Conservation (phyloP, 1,284 basidiomycete genomes). For the Ceratobasidium sp. region DNA sequence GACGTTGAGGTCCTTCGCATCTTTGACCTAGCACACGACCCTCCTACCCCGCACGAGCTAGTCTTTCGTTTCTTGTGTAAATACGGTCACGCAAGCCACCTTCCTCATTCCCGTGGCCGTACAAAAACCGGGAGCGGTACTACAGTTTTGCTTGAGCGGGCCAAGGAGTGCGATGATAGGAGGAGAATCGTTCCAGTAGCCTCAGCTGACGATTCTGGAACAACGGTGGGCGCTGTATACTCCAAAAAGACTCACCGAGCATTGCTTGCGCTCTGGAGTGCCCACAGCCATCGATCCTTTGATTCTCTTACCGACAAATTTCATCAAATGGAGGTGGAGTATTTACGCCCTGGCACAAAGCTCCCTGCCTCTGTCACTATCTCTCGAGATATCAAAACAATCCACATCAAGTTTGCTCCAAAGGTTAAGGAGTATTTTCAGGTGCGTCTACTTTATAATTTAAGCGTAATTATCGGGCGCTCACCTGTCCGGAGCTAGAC, state of each 20-base stretch:
- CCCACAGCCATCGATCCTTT: conserved; percentile 46
- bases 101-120: neutral
- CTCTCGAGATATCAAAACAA: conserved; percentile 48
- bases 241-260: conserved; percentile 1
- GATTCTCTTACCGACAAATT: conserved; percentile 49
- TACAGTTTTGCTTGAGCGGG: neutral
- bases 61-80: conserved; percentile 59
- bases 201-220: neutral
- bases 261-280: conserved; percentile 26
- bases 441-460: conserved; percentile 46
- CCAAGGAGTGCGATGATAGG: conserved; percentile 2
- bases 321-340: conserved; percentile 51
- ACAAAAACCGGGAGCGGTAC: conserved; percentile 6
- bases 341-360: conserved; percentile 50
- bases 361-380: conserved; percentile 51
- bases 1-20: conserved; percentile 52
- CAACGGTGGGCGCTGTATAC: neutral
- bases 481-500: conserved; percentile 43
- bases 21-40: conserved; percentile 52
- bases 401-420: conserved; percentile 49
- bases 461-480: neutral
- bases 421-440: conserved; percentile 49
- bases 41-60: conserved; percentile 59
- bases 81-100: neutral
- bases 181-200: neutral